Base-by-base conservation (phyloP, 345 rosid species). In the Corchorus olitorius region DNA sequence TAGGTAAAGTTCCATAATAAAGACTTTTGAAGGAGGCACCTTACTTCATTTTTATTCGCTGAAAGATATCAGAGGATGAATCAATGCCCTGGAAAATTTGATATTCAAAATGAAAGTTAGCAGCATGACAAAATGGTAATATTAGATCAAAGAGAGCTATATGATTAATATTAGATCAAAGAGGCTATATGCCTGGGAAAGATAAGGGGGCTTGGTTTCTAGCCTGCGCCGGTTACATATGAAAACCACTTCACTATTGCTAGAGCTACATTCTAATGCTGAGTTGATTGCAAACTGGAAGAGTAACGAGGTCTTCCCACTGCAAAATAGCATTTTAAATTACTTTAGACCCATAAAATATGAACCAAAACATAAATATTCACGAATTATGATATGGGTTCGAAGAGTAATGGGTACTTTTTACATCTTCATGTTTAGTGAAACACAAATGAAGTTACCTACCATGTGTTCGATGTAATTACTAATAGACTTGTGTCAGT, bases 271-370 rank as follows among this genome's bases (percentile, higher is more conserved):
- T 39, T 70, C 45, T 35, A 66, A 59, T 17, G 94, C 90, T 1
- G 79, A 70, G 58, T 91, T 94, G 80, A 83, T 71, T 33, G 98
- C 97, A 34, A 84, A 91, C 82, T 94, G 98, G 81, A 94, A 89
- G 9, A 91, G 87, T 65, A 94, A 65, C 58, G 98, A 93, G 55
- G 97, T 93, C 77, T 94, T 93, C 73, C 98, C 97, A 75, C 98
- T 94, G 86, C 71, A 75, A 76, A 70, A 46, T 16, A 39, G 43
- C 27, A 27, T 27, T 50, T 33, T 50, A 17, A 17, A 61, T 37
- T 13, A 39, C 27, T 27, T 27, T 27, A 27, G 27, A 27, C 59
- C 20, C 17, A 66, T 59, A 49, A 3, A 71, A 43, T 55, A 22
- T 20, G 15, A 75, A 4, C 3, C 67, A 45, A 33, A 19, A 72